Conservation (phyloP, 2,329 filamentous ascomycete genomes). For the Colletotrichum gloeosporioides region DNA sequence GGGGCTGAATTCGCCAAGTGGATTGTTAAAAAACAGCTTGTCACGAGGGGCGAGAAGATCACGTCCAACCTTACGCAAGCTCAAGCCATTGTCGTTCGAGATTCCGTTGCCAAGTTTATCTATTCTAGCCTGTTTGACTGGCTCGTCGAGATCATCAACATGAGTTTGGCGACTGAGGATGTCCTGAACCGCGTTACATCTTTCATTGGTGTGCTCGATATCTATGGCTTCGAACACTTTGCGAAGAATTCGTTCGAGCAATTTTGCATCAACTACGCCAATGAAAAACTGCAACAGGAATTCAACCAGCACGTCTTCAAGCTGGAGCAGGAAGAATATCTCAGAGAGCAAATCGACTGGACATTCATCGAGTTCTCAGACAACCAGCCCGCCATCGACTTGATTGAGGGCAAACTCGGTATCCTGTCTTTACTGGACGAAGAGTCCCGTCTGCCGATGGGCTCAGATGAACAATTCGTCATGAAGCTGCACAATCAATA, state of each 20-base stretch:
- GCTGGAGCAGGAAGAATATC: constrained; percentile 96
- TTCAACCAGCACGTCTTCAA: constrained; percentile 99
- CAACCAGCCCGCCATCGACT: constrained; percentile 97
- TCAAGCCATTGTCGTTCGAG: constrained; percentile 91
- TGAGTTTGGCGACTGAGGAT: constrained; percentile 85
- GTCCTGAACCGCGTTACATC: constrained; percentile 82
- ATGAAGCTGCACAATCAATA: constrained; percentile 97
- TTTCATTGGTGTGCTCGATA: constrained; percentile 98
- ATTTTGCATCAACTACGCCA: constrained; percentile 99
- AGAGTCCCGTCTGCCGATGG: constrained; percentile 96
- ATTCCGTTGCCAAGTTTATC: constrained; percentile 98
- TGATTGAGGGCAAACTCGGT: constrained; percentile 96
- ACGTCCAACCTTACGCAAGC: constrained; percentile 93
- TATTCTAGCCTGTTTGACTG: constrained; percentile 99
- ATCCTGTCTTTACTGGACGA: constrained; percentile 92
- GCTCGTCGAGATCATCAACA: constrained; percentile 97
- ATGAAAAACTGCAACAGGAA: constrained; percentile 98
- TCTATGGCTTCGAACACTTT: constrained; percentile 99
- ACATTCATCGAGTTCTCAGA: constrained; percentile 99
- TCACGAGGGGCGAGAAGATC: constrained; percentile 97
- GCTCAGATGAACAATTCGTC: constrained; percentile 95
- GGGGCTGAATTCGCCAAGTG: constrained; percentile 89
- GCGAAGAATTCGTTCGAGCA: constrained; percentile 99
- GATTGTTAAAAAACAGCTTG: constrained; percentile 98
- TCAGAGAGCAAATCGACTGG: constrained; percentile 97